Conservation (phyloP, 192 early-diverging fungal genomes). For the Coemansia sp. region DNA sequence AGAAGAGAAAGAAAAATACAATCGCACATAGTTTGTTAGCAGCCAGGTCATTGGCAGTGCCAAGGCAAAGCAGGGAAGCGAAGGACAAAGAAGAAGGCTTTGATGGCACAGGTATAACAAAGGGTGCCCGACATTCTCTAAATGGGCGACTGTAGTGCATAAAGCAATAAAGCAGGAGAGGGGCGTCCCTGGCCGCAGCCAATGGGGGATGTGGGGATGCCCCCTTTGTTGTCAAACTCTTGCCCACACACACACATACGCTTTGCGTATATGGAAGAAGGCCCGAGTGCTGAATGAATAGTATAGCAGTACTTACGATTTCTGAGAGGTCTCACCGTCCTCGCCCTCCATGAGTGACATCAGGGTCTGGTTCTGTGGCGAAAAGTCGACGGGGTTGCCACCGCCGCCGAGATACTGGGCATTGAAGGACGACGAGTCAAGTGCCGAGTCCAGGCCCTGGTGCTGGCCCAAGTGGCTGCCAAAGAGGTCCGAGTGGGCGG, state of each 20-base stretch:
- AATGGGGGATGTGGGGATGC: not conserved
- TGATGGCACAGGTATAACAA: not conserved
- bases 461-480: conserved; percentile 56
- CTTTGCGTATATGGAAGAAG: conserved; percentile 5
- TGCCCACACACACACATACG: conserved; percentile 2
- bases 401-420: conserved; percentile 34
- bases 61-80: conserved; percentile 26
- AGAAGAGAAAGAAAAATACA: not conserved
- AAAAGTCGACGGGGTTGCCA: conserved; percentile 44
- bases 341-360: conserved; percentile 54
- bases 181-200: conserved; percentile 5
- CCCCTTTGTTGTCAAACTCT: conserved; percentile 1
- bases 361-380: conserved; percentile 49
- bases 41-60: conserved; percentile 32
- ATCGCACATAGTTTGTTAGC: not conserved
- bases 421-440: conserved; percentile 53
- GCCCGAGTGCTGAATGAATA: conserved; percentile 20
- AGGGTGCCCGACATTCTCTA: conserved; percentile 27
- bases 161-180: conserved; percentile 28
- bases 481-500: conserved; percentile 57
- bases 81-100: conserved; percentile 4
- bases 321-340: conserved; percentile 37
- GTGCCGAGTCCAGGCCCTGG: conserved; percentile 58
- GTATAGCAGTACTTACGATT: conserved; percentile 44
- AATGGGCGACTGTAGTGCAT: conserved; percentile 21